A percentile compares a stretch with the other conserved stretches of the same genome.
These are phyloP conservation scores for Prosopis cineraria DNA, from an alignment of 306 rosid species.

Conservation along the genomic window DNA sequence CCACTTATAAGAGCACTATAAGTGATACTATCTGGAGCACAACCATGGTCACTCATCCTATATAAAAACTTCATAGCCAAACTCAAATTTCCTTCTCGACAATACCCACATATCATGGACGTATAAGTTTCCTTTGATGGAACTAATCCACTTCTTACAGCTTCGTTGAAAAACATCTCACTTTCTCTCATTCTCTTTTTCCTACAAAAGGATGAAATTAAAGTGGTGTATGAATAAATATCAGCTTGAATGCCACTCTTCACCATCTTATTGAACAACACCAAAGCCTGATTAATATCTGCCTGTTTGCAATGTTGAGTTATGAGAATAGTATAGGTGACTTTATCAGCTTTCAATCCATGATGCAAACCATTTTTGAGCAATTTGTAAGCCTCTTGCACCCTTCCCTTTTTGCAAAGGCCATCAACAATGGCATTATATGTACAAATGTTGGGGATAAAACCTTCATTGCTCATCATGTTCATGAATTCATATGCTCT, in stretches of 20 bases:
- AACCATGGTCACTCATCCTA: conserved; percentile 71
- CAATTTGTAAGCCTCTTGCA: conserved; percentile 65
- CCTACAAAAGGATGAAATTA: conserved; percentile 77
- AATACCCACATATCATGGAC: conserved; percentile 88
- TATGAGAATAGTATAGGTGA: conserved; percentile 79
- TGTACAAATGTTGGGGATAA: conserved; percentile 68
- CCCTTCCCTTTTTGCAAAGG: conserved; percentile 76
- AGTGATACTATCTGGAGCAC: conserved; percentile 67
- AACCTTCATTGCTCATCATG: conserved; percentile 70
- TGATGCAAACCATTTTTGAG: conserved; percentile 47
- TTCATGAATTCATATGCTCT: conserved; percentile 71
- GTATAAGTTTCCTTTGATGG: conserved; percentile 83
- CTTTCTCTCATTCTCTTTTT: conserved; percentile 66
- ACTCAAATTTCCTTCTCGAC: conserved; percentile 59
- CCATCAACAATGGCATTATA: conserved; percentile 77
- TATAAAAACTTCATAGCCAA: conserved; percentile 65
- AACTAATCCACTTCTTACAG: conserved; percentile 55
- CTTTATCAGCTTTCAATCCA: conserved; percentile 59
- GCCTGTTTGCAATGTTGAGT: conserved; percentile 70
- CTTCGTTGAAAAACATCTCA: conserved; percentile 63
- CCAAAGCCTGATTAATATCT: conserved; percentile 59
- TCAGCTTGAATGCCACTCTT: conserved; percentile 79
- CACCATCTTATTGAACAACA: conserved; percentile 77
- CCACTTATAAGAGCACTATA: conserved; percentile 88
- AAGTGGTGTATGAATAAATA: conserved; percentile 70